These are phyloP conservation scores for Daldinia eschscholtzii DNA, from an alignment of 2,329 filamentous ascomycete genomes.

Conservation along the genomic window DNA sequence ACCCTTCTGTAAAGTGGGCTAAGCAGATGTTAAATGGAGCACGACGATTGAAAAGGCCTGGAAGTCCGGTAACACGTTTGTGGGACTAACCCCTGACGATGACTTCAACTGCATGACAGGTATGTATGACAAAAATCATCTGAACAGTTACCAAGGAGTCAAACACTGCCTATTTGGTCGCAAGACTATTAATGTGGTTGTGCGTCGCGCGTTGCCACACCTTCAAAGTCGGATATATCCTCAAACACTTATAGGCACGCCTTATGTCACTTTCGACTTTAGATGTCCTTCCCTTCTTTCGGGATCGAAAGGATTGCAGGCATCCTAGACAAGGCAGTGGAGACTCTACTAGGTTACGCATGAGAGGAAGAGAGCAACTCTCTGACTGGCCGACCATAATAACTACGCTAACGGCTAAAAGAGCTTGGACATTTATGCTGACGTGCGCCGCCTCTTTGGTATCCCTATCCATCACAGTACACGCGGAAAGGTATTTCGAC, in stretches of 20 bases:
- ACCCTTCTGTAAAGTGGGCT: constrained; percentile 29
- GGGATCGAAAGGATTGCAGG: constrained; percentile 33
- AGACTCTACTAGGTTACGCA: constrained; percentile 9
- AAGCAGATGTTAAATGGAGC: constrained; percentile 24
- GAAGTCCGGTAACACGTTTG: constrained; percentile 26
- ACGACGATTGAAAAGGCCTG: constrained; percentile 25
- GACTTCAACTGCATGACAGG: constrained; percentile 28
- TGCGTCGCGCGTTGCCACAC: neutral
- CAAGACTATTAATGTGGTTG: constrained; percentile 1
- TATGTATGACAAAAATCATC: constrained; percentile 5
- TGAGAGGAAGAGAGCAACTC: constrained; percentile 4
- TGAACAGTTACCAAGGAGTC: constrained; percentile 6
- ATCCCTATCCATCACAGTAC: constrained; percentile 5
- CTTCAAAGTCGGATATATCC: neutral
- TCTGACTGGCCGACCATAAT: constrained; percentile 17
- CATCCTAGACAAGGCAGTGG: constrained; percentile 21
- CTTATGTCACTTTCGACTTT: constrained; percentile 5
- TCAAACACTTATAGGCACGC: constrained; percentile 3
- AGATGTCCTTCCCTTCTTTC: constrained; percentile 21
- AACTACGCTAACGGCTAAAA: constrained; percentile 34
- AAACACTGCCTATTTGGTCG: neutral
- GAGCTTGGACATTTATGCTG: constrained; percentile 27
- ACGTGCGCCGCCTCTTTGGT: constrained; percentile 12
- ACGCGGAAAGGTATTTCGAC: neutral
- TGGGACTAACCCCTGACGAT: constrained; percentile 38